phyloP scores from a whole-genome alignment of 352 stramenopile species.

The Lagenidium giganteum region DNA sequence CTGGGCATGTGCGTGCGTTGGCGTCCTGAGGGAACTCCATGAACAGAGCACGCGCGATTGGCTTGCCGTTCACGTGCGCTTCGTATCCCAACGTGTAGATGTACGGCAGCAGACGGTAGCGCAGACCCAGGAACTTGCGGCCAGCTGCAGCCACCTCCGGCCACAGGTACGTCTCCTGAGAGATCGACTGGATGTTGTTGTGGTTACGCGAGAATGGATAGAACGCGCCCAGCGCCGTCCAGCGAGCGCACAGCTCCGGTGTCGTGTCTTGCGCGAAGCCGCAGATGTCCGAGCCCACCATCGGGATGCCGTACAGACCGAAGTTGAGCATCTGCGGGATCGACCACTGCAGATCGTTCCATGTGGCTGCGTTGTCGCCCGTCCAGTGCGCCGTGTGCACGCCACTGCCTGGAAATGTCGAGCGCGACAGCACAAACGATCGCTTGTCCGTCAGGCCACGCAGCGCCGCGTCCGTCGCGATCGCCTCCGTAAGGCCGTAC shows the following conservation, averaged over 20 bases:
- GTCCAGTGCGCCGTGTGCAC: constrained; percentile 69
- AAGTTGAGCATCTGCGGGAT: constrained; percentile 69
- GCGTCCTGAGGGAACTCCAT: constrained; percentile 57
- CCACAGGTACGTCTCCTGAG: constrained; percentile 72
- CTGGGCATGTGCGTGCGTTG: constrained; percentile 5
- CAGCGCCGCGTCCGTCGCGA: constrained; percentile 47
- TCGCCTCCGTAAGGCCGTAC: constrained; percentile 73
- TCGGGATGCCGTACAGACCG: constrained; percentile 72
- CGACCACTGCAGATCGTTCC: constrained; percentile 72
- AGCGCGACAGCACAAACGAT: constrained; percentile 68
- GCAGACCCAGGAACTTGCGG: constrained; percentile 56
- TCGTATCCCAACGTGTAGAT: constrained; percentile 75
- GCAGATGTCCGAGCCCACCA: constrained; percentile 79
- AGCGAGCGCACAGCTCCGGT: constrained; percentile 72
- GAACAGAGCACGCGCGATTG: constrained; percentile 52
- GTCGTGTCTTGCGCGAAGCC: constrained; percentile 56
- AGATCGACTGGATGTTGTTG: constrained; percentile 47
- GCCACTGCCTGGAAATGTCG: constrained; percentile 61
- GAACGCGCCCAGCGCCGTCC: constrained; percentile 69
- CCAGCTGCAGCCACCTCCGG: constrained; percentile 34
- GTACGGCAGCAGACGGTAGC: constrained; percentile 74
- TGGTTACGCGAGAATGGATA: constrained; percentile 84
- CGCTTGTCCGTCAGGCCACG: constrained; percentile 48
- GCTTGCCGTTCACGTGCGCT: constrained; percentile 29
- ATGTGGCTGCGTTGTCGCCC: constrained; percentile 73